phyloP scores from a whole-genome alignment of 169 alveolate genomes.

The Eimeria maxima region DNA sequence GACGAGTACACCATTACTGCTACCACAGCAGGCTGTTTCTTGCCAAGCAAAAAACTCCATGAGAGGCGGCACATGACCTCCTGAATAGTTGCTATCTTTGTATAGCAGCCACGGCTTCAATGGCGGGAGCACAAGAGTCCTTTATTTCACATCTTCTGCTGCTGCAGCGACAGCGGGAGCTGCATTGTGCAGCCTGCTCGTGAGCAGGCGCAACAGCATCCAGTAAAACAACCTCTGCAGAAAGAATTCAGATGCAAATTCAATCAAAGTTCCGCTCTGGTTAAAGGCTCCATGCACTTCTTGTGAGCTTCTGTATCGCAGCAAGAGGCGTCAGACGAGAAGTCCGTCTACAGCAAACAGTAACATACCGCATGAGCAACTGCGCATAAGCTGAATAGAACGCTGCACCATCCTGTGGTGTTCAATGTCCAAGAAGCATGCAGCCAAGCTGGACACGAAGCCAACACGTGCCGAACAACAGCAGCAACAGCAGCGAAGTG shows the following conservation, averaged over 20 bases:
- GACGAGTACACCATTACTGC: constrained; percentile 8
- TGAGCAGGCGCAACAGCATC: neutral
- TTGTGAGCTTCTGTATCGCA: constrained; percentile 92
- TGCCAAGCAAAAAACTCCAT: neutral
- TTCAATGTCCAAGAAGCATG: neutral
- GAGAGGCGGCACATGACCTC: neutral
- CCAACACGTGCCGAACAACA: neutral
- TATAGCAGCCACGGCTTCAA: neutral
- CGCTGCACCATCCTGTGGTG: neutral
- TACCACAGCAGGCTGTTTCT: neutral
- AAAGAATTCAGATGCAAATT: neutral
- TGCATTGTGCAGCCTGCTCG: neutral
- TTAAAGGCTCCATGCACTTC: constrained; percentile 88
- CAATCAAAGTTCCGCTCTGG: constrained; percentile 50
- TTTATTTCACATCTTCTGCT: neutral
- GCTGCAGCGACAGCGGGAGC: neutral
- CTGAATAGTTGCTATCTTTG: neutral
- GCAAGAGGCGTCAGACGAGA: constrained; percentile 87
- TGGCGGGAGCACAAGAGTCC: neutral
- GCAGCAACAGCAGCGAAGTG: neutral
- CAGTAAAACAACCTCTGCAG: neutral
- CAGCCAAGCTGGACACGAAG: neutral
- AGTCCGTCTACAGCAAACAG: constrained; percentile 87
- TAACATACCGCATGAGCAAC: neutral
- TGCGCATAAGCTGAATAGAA: neutral